These are phyloP conservation scores for Annulohypoxylon truncatum DNA, from an alignment of 2,329 filamentous ascomycete species.

Conservation along the genomic window DNA sequence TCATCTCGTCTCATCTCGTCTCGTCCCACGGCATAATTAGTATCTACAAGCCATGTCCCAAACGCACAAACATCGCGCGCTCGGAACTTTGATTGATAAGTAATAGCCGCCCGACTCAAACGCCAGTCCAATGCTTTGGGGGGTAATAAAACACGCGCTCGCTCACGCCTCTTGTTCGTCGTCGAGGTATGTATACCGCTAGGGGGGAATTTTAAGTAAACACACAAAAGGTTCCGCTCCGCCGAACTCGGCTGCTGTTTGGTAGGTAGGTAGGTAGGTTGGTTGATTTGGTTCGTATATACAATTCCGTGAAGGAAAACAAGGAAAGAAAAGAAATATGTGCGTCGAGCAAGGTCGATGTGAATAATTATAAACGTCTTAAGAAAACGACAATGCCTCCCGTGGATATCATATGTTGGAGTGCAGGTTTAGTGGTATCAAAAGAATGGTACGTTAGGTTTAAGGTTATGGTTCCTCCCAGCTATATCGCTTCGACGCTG, in stretches of 20 bases:
- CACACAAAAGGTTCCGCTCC: conserved; percentile 12
- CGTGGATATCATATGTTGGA: background rate
- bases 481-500: conserved; percentile 50
- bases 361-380: conserved; percentile 24
- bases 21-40: conserved; percentile 2
- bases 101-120: conserved; percentile 19
- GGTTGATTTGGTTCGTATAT: no score
- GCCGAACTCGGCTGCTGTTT: conserved; percentile 44
- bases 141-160: background rate
- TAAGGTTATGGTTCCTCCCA: conserved; percentile 47
- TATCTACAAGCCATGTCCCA: background rate
- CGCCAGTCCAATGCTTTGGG: conserved; percentile 29
- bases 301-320: conserved; percentile 1
- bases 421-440: background rate
- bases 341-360: conserved; percentile 30
- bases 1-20: conserved; percentile 1
- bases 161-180: conserved; percentile 23
- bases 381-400: background rate
- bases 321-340: conserved; percentile 3
- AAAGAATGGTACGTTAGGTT: background rate
- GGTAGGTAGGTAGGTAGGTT: conserved; percentile 30
- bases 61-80: background rate
- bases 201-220: conserved; percentile 14
- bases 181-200: conserved; percentile 16
- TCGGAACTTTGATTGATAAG: background rate